Evolutionary conservation across 768 basidiomycete genomes (phyloP).

Genomic region (Rhodotorula paludigena): DNA sequence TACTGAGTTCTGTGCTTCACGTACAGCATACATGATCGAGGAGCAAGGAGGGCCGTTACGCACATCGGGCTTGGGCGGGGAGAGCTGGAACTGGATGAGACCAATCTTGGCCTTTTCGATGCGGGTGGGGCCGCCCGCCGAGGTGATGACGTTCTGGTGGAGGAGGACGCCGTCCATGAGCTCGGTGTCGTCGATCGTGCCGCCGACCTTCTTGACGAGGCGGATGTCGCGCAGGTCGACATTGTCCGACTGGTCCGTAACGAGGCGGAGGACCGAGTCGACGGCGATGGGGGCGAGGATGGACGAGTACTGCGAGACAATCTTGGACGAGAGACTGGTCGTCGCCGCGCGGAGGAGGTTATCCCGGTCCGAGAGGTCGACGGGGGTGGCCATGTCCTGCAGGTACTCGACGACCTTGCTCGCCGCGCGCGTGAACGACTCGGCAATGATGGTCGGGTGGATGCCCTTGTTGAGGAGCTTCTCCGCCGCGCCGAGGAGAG

Average conservation of each 20-base stretch:
- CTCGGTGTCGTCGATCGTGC: slow-evolving; percentile 98
- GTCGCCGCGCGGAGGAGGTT: slow-evolving; percentile 85
- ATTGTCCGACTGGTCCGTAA: slow-evolving; percentile 73
- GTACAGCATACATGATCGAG: background rate
- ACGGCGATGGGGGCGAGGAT: slow-evolving; percentile 98
- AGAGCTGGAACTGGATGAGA: slow-evolving; percentile 95
- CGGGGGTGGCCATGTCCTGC: slow-evolving; percentile 83
- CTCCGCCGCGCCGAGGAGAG: slow-evolving; percentile 86
- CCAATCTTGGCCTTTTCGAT: slow-evolving; percentile 99
- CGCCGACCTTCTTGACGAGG: slow-evolving; percentile 95
- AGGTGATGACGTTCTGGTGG: slow-evolving; percentile 84
- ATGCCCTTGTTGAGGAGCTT: slow-evolving; percentile 90
- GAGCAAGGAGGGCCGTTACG: background rate
- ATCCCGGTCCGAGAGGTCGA: slow-evolving; percentile 80
- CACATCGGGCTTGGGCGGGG: slow-evolving; percentile 95
- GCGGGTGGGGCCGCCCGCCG: slow-evolving; percentile 86
- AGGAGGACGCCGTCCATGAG: slow-evolving; percentile 88
- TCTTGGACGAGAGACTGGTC: slow-evolving; percentile 97
- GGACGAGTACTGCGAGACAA: slow-evolving; percentile 98
- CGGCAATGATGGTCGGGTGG: slow-evolving; percentile 94
- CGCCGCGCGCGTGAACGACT: slow-evolving; percentile 88
- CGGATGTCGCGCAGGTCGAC: slow-evolving; percentile 95
- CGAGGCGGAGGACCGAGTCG: slow-evolving; percentile 85
- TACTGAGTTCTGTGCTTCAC: no score
- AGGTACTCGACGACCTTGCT: slow-evolving; percentile 88